Conservation (phyloP, 2,329 filamentous ascomycete genomes). For the Lachnellula occidentalis region DNA sequence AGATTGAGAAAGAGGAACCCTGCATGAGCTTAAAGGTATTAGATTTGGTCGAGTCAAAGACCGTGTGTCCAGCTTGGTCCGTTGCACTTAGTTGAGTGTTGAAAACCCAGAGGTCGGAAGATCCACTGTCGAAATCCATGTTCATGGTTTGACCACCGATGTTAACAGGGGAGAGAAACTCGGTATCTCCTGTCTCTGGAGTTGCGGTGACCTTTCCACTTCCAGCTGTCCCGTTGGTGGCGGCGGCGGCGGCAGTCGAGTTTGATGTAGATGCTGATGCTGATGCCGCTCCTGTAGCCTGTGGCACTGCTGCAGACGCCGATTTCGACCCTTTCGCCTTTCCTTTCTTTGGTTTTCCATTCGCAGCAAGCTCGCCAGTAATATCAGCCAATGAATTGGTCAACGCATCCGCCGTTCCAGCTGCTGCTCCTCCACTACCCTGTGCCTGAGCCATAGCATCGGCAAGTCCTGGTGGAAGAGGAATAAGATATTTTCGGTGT, state of each 20-base stretch:
- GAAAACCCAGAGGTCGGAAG: conserved; percentile 35
- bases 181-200: conserved; percentile 43
- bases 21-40: conserved; percentile 24
- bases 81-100: conserved; percentile 28
- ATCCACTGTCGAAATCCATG: conserved; percentile 32
- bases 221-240: conserved; percentile 31
- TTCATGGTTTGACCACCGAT: conserved; percentile 31
- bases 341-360: conserved; percentile 6
- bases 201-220: conserved; percentile 58
- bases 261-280: conserved; percentile 16
- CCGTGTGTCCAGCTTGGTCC: conserved; percentile 27
- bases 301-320: not conserved
- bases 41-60: conserved; percentile 29
- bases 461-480: conserved; percentile 39
- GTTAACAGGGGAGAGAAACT: conserved; percentile 25
- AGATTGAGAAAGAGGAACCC: conserved; percentile 31
- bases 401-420: conserved; percentile 5
- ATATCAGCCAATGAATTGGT: conserved; percentile 5
- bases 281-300: conserved; percentile 3
- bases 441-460: conserved; percentile 30
- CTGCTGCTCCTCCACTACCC: not conserved
- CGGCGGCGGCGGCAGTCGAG: conserved; percentile 10
- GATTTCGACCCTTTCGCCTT: conserved; percentile 7
- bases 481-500: conserved; percentile 62
- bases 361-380: conserved; percentile 2